A percentile compares a stretch with the other conserved stretches of the same genome.
Evolutionary conservation across 768 basidiomycete species (phyloP).

Genomic region (Pleurotus cornucopiae): DNA sequence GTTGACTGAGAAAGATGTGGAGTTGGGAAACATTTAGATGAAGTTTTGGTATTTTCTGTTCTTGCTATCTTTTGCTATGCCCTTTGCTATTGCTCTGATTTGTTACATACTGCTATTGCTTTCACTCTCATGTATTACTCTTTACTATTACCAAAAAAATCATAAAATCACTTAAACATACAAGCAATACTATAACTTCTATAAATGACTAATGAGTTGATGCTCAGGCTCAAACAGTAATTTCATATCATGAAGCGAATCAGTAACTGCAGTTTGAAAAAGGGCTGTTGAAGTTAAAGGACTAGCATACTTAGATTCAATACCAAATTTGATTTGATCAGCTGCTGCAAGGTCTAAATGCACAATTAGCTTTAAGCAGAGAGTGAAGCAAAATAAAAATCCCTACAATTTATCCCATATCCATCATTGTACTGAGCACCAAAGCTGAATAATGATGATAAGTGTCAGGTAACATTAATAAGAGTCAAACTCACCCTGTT

Average conservation of each 20-base stretch:
- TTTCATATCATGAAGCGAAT: slow-evolving; percentile 70
- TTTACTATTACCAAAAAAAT: slow-evolving; percentile 9
- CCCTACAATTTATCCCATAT: slow-evolving; percentile 90
- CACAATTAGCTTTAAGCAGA: slow-evolving; percentile 1
- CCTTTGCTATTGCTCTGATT: no score
- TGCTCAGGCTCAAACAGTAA: slow-evolving; percentile 21
- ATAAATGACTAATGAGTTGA: slow-evolving; percentile 25
- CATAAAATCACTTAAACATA: neutral
- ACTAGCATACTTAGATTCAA: slow-evolving; percentile 83
- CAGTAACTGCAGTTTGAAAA: slow-evolving; percentile 60
- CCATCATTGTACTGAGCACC: slow-evolving; percentile 80
- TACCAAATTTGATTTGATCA: slow-evolving; percentile 82
- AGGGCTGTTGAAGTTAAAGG: slow-evolving; percentile 62
- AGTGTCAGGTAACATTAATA: no score
- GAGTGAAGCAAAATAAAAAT: neutral
- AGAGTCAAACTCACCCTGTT: slow-evolving; percentile 56
- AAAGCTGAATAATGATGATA: slow-evolving; percentile 41
- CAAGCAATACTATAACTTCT: slow-evolving; percentile 10
- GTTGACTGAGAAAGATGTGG: slow-evolving; percentile 33
- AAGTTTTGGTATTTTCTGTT: no score
- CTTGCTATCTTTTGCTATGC: no score
- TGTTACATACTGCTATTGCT: neutral
- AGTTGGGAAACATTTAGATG: slow-evolving; percentile 26
- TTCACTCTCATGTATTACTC: neutral
- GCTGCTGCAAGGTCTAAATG: slow-evolving; percentile 74